phyloP scores from a whole-genome alignment of 2,329 filamentous ascomycete genomes.

The Penicillium sp. region DNA sequence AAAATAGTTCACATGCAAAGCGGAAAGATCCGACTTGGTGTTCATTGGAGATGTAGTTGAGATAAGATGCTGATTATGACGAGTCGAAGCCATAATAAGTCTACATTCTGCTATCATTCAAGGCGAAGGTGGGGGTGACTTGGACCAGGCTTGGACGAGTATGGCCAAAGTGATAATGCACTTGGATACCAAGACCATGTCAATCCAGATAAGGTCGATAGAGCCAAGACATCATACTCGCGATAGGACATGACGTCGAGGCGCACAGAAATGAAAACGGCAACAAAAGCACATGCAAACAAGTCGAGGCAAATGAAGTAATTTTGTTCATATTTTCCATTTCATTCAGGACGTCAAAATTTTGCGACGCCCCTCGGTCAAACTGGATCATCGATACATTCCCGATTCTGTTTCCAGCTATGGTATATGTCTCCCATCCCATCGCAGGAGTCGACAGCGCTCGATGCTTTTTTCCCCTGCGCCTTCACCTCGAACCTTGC shows the following conservation, averaged over 20 bases:
- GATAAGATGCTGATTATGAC: no score
- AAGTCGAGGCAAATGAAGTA: constrained; percentile 10
- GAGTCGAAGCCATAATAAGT: no score
- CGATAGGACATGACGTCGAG: neutral
- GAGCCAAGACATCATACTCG: no score
- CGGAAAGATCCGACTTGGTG: neutral
- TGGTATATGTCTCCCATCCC: constrained; percentile 34
- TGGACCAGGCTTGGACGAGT: no score
- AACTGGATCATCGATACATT: constrained; percentile 40
- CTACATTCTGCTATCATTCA: no score
- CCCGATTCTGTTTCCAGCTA: constrained; percentile 40
- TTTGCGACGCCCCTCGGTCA: constrained; percentile 34
- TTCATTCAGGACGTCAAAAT: constrained; percentile 39
- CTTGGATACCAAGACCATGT: no score
- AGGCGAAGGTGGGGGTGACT: no score
- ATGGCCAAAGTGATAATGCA: no score
- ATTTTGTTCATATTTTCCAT: constrained; percentile 39
- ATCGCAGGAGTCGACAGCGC: constrained; percentile 34
- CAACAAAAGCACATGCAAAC: no score
- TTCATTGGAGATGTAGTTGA: no score
- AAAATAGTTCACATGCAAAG: constrained; percentile 5
- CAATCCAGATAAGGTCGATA: no score
- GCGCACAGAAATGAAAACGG: no score
- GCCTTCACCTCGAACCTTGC: constrained; percentile 33
- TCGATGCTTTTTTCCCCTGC: constrained; percentile 35